A percentile compares a stretch with the other conserved stretches of the same genome.
Conservation (phyloP, 2,329 filamentous ascomycete genomes). For the Fusarium continuum region DNA sequence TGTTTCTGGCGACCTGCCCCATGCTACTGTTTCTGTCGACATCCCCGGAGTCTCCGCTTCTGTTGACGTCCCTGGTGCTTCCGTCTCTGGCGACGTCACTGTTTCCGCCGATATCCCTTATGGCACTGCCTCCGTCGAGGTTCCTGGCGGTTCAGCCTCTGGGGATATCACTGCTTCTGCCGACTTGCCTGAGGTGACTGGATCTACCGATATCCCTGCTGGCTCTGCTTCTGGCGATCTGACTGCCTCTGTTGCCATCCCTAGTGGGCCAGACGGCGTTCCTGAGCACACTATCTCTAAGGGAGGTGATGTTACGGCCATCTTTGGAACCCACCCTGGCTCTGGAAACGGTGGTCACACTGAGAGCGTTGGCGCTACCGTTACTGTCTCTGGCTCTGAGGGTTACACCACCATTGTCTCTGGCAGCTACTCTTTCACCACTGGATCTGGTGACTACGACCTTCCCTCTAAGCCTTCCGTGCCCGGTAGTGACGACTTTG, state of each 20-base stretch:
- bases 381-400: constrained; percentile 6
- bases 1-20: constrained; percentile 1
- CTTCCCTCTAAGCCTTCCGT: not conserved
- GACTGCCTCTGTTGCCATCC: not conserved
- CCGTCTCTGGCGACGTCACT: not conserved
- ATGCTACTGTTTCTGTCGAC: not conserved
- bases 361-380: constrained; percentile 4
- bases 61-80: not conserved
- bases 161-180: not conserved
- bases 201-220: not conserved
- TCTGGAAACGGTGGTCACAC: not conserved
- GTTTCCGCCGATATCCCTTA: not conserved
- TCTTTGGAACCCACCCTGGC: constrained; percentile 15
- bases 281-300: constrained; percentile 10
- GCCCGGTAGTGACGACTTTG: not conserved
- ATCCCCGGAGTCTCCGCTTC: not conserved
- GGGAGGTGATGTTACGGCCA: constrained; percentile 16
- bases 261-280: constrained; percentile 11
- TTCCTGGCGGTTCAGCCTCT: not conserved
- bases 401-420: not conserved
- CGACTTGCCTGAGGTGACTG: not conserved
- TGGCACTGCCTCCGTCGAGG: not conserved
- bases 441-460: not conserved
- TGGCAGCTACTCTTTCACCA: not conserved
- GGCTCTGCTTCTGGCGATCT: not conserved